Conservation (phyloP, 306 rosid genomes). For the Trifolium pratense region DNA sequence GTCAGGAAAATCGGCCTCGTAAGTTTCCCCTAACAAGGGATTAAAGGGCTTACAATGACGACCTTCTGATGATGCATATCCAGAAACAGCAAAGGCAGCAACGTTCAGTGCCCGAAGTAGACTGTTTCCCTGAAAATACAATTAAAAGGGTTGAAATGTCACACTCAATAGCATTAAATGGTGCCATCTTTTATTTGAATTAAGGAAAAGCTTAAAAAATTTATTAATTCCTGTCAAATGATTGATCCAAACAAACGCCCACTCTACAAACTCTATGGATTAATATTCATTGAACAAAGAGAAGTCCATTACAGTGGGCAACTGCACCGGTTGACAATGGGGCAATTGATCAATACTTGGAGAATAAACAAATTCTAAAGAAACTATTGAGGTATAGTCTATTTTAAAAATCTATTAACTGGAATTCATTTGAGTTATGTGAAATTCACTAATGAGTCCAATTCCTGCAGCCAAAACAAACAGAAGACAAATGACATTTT, state of each 20-base stretch:
- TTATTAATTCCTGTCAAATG: background rate
- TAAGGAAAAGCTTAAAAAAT: constrained; percentile 11
- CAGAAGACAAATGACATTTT: constrained; percentile 20
- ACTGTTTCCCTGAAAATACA: constrained; percentile 77
- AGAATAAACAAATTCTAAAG: background rate
- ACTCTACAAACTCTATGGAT: background rate
- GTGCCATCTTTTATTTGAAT: constrained; percentile 31
- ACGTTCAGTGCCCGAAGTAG: constrained; percentile 81
- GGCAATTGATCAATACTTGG: constrained; percentile 16
- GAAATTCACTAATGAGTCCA: constrained; percentile 4
- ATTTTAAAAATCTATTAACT: background rate
- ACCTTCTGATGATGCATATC: constrained; percentile 96
- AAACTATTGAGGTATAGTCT: background rate
- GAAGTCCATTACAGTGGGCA: constrained; percentile 10
- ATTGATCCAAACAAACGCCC: background rate
- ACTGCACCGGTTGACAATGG: constrained; percentile 1
- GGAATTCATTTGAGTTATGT: background rate
- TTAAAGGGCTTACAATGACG: constrained; percentile 98
- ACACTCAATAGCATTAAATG: constrained; percentile 30
- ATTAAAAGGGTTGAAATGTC: constrained; percentile 30
- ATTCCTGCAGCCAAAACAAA: constrained; percentile 6
- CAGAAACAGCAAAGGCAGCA: constrained; percentile 98
- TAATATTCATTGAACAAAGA: background rate
- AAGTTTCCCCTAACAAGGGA: constrained; percentile 98
- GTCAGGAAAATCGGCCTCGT: constrained; percentile 93